Evolutionary conservation across 2,329 filamentous ascomycete species (phyloP).

Genomic region (Albifimbria verrucaria): DNA sequence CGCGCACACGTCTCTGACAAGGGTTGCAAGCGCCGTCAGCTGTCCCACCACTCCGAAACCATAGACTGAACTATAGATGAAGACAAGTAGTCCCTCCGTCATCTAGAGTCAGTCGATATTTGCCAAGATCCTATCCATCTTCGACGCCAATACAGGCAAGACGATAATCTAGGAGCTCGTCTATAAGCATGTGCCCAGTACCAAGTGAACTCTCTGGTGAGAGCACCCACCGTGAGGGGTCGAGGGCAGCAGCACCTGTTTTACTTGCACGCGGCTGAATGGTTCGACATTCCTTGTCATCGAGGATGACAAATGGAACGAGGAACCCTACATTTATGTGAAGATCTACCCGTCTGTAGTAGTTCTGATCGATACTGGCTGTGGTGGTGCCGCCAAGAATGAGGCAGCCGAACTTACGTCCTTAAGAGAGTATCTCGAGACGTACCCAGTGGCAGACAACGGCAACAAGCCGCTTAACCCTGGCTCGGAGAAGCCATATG

Average conservation of each 20-base stretch:
- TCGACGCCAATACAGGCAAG: too few species aligned
- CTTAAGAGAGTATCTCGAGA: constrained; percentile 39
- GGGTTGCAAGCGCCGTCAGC: too few species aligned
- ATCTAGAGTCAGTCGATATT: too few species aligned
- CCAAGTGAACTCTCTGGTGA: not conserved
- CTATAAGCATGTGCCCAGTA: not conserved
- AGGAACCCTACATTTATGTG: constrained; percentile 43
- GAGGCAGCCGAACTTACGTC: constrained; percentile 19
- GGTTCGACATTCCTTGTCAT: constrained; percentile 38
- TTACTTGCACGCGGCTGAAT: constrained; percentile 26
- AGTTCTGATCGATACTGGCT: constrained; percentile 43
- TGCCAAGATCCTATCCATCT: too few species aligned
- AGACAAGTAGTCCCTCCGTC: too few species aligned
- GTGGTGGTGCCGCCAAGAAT: constrained; percentile 30
- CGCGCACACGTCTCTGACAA: too few species aligned
- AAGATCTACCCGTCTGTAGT: constrained; percentile 35
- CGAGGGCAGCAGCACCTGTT: not conserved
- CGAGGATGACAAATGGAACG: constrained; percentile 39
- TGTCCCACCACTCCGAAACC: too few species aligned
- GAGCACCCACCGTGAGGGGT: not conserved
- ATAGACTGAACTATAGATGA: too few species aligned
- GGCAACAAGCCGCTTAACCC: constrained; percentile 32
- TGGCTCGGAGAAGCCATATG: constrained; percentile 26
- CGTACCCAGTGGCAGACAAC: constrained; percentile 31
- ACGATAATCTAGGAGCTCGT: too few species aligned